phyloP scores from a whole-genome alignment of 2,329 filamentous ascomycete species.

The Plenodomus biglobosus region DNA sequence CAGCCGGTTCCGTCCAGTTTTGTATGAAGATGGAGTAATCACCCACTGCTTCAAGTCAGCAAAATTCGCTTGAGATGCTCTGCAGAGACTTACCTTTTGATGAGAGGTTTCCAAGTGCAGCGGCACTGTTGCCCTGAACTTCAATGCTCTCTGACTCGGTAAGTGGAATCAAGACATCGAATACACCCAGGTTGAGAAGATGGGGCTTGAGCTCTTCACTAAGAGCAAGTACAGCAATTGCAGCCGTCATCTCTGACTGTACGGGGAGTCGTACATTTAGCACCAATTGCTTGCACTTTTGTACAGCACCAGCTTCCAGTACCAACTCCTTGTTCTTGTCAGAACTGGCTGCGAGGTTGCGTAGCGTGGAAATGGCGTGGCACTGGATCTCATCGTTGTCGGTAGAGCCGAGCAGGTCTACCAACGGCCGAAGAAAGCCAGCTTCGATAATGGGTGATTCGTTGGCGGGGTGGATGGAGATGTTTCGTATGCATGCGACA shows the following conservation, averaged over 20 bases:
- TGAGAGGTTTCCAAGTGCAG: conserved; percentile 90
- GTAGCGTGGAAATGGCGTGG: conserved; percentile 93
- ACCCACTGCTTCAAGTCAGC: conserved; percentile 64
- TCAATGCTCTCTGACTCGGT: conserved; percentile 96
- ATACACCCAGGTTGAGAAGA: conserved; percentile 86
- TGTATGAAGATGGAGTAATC: conserved; percentile 96
- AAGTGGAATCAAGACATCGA: conserved; percentile 92
- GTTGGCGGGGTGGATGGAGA: conserved; percentile 96
- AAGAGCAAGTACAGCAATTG: conserved; percentile 91
- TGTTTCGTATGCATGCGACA: conserved; percentile 97
- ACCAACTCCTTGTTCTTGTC: conserved; percentile 99
- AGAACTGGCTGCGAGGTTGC: conserved; percentile 93
- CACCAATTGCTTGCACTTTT: conserved; percentile 97
- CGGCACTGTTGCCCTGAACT: conserved; percentile 96
- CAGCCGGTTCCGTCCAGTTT: conserved; percentile 89
- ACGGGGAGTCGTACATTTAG: conserved; percentile 90
- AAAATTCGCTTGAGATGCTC: conserved; percentile 4
- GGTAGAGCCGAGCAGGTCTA: conserved; percentile 89
- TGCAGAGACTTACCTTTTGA: conserved; percentile 72
- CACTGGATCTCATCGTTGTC: conserved; percentile 99
- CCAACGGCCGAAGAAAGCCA: conserved; percentile 89
- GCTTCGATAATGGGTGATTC: conserved; percentile 98
- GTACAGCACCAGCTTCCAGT: conserved; percentile 90
- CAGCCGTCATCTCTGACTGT: conserved; percentile 99
- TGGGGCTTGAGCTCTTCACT: conserved; percentile 95